These are phyloP conservation scores for Craterostigma plantagineum DNA, from an alignment of 257 asterid genomes.

Conservation along the genomic window DNA sequence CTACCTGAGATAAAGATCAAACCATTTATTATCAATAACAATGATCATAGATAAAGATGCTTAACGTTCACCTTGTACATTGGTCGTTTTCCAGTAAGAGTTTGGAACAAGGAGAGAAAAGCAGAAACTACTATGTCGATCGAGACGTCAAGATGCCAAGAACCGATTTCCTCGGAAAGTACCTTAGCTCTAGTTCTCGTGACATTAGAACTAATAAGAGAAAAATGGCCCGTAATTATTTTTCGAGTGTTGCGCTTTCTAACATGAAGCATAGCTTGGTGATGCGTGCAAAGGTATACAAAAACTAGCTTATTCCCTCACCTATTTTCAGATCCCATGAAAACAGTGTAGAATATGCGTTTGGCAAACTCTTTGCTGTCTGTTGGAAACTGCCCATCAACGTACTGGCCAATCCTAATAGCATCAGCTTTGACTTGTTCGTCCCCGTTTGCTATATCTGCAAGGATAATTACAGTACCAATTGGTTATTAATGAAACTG, in stretches of 20 bases:
- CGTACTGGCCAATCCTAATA: conserved; percentile 62
- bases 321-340: conserved; percentile 95
- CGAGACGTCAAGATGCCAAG: conserved; percentile 86
- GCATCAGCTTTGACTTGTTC: conserved; percentile 90
- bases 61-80: conserved; percentile 48
- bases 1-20: conserved; percentile 32
- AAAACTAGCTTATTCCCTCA: conserved; percentile 8
- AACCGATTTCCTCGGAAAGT: conserved; percentile 82
- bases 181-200: conserved; percentile 62
- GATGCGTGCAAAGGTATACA: not conserved
- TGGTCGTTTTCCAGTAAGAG: conserved; percentile 69
- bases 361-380: conserved; percentile 86
- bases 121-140: conserved; percentile 79
- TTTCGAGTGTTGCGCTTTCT: not conserved
- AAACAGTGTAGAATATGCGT: conserved; percentile 83
- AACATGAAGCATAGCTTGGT: not conserved
- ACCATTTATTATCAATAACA: conserved; percentile 1
- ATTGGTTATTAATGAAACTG: not conserved
- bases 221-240: too few species aligned
- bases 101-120: conserved; percentile 60
- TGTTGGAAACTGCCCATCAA: conserved; percentile 58
- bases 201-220: conserved; percentile 72
- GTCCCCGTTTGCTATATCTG: conserved; percentile 66
- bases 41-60: too few species aligned
- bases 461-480: conserved; percentile 10